A percentile compares a stretch with the other conserved stretches of the same genome.
Evolutionary conservation across 306 rosid genomes (phyloP).

Genomic region (Rubus idaeus): DNA sequence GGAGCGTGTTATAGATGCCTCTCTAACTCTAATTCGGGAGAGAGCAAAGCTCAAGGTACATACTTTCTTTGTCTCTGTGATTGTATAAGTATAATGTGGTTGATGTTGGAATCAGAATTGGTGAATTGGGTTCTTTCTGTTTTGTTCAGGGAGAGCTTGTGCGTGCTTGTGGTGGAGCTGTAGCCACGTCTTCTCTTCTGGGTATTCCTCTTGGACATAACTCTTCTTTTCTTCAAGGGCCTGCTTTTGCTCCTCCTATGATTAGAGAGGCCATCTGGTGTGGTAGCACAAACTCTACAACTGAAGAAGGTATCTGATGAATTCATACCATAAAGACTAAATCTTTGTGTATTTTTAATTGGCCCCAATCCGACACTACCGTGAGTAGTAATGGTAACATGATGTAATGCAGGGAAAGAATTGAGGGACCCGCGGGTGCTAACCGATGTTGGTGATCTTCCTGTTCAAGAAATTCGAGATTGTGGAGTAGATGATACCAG

Average conservation of each 20-base stretch:
- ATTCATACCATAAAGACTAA: no score
- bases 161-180: conserved; percentile 86
- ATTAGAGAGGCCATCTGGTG: conserved; percentile 99
- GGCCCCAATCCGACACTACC: no score
- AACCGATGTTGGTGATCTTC: conserved; percentile 94
- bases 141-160: conserved; percentile 75
- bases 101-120: conserved; percentile 6
- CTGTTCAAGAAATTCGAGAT: conserved; percentile 94
- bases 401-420: conserved; percentile 61
- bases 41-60: conserved; percentile 89
- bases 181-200: conserved; percentile 78
- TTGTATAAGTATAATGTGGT: neutral
- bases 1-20: conserved; percentile 82
- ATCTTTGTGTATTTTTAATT: no score
- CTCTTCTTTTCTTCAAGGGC: conserved; percentile 97
- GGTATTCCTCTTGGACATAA: conserved; percentile 97
- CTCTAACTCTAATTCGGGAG: conserved; percentile 93
- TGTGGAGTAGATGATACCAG: conserved; percentile 81
- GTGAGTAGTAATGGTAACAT: no score
- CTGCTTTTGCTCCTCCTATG: conserved; percentile 97
- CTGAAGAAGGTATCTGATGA: conserved; percentile 67
- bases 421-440: conserved; percentile 78
- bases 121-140: conserved; percentile 7
- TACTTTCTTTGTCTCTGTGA: neutral
- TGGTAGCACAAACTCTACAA: conserved; percentile 86